These are phyloP conservation scores for Fagopyrum tataricum DNA, from an alignment of 148 eudicot genomes.

Conservation along the genomic window DNA sequence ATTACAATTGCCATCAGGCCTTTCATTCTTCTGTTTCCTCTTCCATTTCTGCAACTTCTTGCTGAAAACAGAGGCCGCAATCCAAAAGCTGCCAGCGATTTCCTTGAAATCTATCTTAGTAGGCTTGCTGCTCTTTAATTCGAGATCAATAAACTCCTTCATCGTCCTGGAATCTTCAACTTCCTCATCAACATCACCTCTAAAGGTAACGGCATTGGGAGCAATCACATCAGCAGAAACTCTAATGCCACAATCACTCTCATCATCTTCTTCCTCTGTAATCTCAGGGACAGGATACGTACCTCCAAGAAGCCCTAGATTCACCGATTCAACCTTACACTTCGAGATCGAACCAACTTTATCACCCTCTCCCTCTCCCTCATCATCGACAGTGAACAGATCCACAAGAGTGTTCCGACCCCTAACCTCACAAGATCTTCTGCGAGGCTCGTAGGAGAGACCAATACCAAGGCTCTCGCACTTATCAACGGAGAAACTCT, in stretches of 20 bases:
- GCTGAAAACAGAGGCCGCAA: slow-evolving; percentile 69
- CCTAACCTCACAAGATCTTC: slow-evolving; percentile 69
- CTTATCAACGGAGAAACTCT: slow-evolving; percentile 39
- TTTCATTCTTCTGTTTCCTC: slow-evolving; percentile 36
- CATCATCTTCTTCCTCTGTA: slow-evolving; percentile 13
- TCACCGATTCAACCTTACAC: slow-evolving; percentile 36
- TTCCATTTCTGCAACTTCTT: slow-evolving; percentile 72
- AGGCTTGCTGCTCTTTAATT: slow-evolving; percentile 31
- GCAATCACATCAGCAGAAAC: slow-evolving; percentile 24
- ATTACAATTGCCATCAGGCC: background rate
- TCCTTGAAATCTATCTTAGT: slow-evolving; percentile 35
- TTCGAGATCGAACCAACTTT: background rate
- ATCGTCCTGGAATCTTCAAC: slow-evolving; percentile 36
- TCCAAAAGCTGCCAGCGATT: slow-evolving; percentile 48
- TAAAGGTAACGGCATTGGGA: background rate
- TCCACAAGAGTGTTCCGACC: slow-evolving; percentile 34
- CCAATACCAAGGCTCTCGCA: slow-evolving; percentile 19
- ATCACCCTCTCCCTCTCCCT: background rate
- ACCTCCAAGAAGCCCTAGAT: slow-evolving; percentile 38
- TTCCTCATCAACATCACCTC: slow-evolving; percentile 20
- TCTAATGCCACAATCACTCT: slow-evolving; percentile 30
- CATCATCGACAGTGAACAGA: slow-evolving; percentile 44
- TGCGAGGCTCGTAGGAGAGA: slow-evolving; percentile 39
- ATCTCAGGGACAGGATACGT: slow-evolving; percentile 30
- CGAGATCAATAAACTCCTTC: slow-evolving; percentile 85